phyloP scores from a whole-genome alignment of 495 filamentous ascomycete species.

The Lepraria neglecta region DNA sequence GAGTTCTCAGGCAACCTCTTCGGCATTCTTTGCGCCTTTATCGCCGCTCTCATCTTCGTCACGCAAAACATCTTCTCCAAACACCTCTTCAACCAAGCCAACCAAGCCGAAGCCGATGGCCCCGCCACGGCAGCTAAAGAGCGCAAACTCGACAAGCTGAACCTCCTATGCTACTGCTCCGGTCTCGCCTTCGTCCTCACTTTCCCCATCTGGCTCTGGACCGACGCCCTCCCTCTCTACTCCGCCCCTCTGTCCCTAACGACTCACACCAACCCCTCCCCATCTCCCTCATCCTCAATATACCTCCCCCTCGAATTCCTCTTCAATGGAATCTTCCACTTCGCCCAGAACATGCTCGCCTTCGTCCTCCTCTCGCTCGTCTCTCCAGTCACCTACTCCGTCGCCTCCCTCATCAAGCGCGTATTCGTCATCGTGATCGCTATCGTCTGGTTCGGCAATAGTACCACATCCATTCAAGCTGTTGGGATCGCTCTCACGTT shows the following conservation, averaged over 20 bases:
- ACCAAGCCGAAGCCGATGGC: conserved; percentile 67
- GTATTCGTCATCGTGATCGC: conserved; percentile 95
- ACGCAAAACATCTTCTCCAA: conserved; percentile 99
- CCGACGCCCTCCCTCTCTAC: conserved; percentile 72
- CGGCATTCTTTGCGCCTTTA: conserved; percentile 79
- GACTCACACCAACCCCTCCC: conserved; percentile 51
- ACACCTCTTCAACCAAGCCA: conserved; percentile 94
- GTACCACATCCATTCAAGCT: conserved; percentile 74
- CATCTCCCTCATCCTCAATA: conserved; percentile 55
- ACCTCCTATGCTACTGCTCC: conserved; percentile 92
- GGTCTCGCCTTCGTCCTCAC: conserved; percentile 86
- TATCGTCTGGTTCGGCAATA: conserved; percentile 91
- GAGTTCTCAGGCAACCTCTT: conserved; percentile 81
- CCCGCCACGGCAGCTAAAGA: conserved; percentile 41
- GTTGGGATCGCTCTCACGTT: conserved; percentile 85
- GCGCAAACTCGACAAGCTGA: conserved; percentile 90
- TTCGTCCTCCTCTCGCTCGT: conserved; percentile 88
- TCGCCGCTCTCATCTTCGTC: conserved; percentile 88
- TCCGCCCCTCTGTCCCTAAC: conserved; percentile 57
- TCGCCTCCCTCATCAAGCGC: conserved; percentile 89
- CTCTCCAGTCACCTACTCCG: conserved; percentile 93
- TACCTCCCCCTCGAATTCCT: conserved; percentile 81
- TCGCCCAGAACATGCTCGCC: conserved; percentile 90
- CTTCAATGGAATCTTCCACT: conserved; percentile 97
- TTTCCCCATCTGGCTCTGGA: conserved; percentile 88